Percentiles rank a stretch among this genome's conserved stretches.
Conservation (phyloP, 2,329 filamentous ascomycete species). For the Ceratocystis albifundus region DNA sequence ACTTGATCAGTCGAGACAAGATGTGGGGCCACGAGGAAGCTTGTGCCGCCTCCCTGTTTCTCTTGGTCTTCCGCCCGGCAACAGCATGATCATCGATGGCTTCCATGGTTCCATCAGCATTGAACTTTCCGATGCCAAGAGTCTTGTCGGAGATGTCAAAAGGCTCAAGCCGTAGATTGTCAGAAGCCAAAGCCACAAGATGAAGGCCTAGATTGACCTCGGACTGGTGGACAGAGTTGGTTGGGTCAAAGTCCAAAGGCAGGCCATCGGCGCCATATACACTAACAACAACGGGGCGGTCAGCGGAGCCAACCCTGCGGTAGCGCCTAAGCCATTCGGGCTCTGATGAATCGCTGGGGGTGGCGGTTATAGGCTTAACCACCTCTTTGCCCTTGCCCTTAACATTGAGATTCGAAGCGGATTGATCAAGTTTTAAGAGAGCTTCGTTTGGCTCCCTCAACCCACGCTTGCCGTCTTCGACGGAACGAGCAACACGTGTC, state of each 20-base stretch:
- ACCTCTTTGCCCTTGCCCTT: conserved; percentile 7
- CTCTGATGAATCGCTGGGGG: neutral
- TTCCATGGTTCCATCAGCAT: conserved; percentile 1
- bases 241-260: conserved; percentile 16
- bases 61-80: neutral
- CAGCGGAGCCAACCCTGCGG: neutral
- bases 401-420: neutral
- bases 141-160: conserved; percentile 5
- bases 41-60: neutral
- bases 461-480: neutral
- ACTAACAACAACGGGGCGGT: conserved; percentile 13
- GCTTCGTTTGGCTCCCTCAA: neutral
- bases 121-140: neutral
- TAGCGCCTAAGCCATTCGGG: conserved; percentile 20
- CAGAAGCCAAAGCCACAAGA: conserved; percentile 14
- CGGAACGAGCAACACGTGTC: conserved; percentile 10
- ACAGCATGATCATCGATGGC: neutral
- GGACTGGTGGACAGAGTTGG: conserved; percentile 1
- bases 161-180: conserved; percentile 10
- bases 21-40: conserved; percentile 12
- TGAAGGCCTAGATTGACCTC: conserved; percentile 4
- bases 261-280: conserved; percentile 13
- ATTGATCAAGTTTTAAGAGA: neutral
- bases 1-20: conserved; percentile 17
- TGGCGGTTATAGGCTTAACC: conserved; percentile 2